Conservation (phyloP, 2,329 filamentous ascomycete genomes). For the Ophiosphaerella korrae region DNA sequence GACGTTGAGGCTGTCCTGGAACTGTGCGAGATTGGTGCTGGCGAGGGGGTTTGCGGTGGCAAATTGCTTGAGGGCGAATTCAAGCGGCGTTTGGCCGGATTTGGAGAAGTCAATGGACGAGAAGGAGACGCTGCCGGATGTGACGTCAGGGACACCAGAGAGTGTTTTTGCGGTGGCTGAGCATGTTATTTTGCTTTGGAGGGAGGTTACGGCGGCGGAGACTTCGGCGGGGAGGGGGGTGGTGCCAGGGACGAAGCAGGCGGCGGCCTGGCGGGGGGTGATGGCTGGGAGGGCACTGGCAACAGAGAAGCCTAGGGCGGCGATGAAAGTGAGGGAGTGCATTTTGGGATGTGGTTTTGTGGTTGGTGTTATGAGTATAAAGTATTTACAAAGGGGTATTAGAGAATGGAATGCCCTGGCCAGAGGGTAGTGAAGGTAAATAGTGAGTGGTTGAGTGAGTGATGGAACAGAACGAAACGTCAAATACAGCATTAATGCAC, state of each 20-base stretch:
- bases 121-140: slow-evolving; percentile 57
- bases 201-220: slow-evolving; percentile 48
- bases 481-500: background rate
- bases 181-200: slow-evolving; percentile 58
- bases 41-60: slow-evolving; percentile 58
- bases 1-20: slow-evolving; percentile 60
- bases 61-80: slow-evolving; percentile 61
- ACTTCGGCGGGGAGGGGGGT: slow-evolving; percentile 59
- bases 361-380: background rate
- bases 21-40: slow-evolving; percentile 55
- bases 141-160: slow-evolving; percentile 61
- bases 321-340: slow-evolving; percentile 18
- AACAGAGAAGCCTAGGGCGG: slow-evolving; percentile 17
- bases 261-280: slow-evolving; percentile 26
- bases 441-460: background rate
- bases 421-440: background rate
- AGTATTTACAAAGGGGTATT: background rate
- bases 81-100: slow-evolving; percentile 55
- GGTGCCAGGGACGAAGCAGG: slow-evolving; percentile 63
- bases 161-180: slow-evolving; percentile 55
- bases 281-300: slow-evolving; percentile 16
- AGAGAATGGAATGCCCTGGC: slow-evolving; percentile 1
- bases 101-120: slow-evolving; percentile 62
- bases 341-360: slow-evolving; percentile 10
- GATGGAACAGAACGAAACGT: background rate